A percentile compares a stretch with the other conserved stretches of the same genome.
These are phyloP conservation scores for Cicer yamashitae DNA, from an alignment of 306 rosid genomes.

Conservation along the genomic window DNA sequence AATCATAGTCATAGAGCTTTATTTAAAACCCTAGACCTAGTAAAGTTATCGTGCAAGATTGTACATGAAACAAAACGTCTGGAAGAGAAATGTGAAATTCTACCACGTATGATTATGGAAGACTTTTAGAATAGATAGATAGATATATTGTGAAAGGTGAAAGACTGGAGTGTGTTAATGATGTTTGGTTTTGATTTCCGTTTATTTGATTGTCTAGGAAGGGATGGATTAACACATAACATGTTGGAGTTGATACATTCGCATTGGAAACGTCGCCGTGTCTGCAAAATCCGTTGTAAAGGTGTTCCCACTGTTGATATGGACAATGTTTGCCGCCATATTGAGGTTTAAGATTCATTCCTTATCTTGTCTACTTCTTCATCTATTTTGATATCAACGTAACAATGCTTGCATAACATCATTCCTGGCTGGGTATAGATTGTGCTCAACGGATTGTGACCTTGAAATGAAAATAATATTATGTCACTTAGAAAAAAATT, in stretches of 20 bases:
- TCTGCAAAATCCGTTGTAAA: conserved; percentile 88
- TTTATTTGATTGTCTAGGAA: conserved; percentile 58
- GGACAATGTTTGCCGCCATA: conserved; percentile 77
- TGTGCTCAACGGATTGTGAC: not conserved
- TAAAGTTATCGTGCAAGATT: too few species aligned
- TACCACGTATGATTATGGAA: too few species aligned
- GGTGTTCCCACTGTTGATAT: conserved; percentile 98
- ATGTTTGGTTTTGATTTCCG: conserved; percentile 42
- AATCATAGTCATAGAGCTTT: not conserved
- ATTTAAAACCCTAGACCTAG: not conserved
- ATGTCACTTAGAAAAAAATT: not conserved
- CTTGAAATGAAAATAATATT: conserved; percentile 4
- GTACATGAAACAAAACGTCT: too few species aligned
- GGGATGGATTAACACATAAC: conserved; percentile 95
- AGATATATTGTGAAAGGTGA: conserved; percentile 1
- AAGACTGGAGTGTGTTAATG: conserved; percentile 26
- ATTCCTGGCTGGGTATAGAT: conserved; percentile 6
- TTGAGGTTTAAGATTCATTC: conserved; percentile 65
- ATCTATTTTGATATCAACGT: not conserved
- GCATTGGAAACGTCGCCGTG: conserved; percentile 79
- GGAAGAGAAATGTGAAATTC: too few species aligned
- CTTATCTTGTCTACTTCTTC: not conserved
- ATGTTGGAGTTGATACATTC: conserved; percentile 98
- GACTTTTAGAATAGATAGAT: not conserved
- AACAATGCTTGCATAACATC: conserved; percentile 4